Base-by-base conservation (phyloP, 371 early-diverging fungal genomes). In the Circinella umbellata region DNA sequence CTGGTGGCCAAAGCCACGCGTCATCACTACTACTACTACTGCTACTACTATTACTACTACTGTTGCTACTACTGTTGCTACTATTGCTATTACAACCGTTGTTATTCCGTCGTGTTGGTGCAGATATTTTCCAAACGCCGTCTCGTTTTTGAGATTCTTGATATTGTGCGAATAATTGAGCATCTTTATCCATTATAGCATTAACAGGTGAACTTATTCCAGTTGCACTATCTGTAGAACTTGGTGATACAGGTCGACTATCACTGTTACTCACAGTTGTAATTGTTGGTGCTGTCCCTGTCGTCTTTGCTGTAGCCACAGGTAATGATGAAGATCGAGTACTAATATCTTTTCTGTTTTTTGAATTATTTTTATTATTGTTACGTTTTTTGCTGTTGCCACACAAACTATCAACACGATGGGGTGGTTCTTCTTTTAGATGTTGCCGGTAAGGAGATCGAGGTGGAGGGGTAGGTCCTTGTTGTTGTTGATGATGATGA, bases 131-230 rank as follows among this genome's bases (percentile, higher is more conserved):
- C 47, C 54, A 27, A 35, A 51, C 6, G 15, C 51, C 51, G 15
- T 51, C 51, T 51, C 37, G 9, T 27, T 42, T 55, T 39, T 66
- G 34, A 39, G 69, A 51, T 60, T 69, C 59, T 18, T 76, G 73
- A 42, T 73, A 72, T 51, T 67, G 65, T 20, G 77, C 73, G 36
- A 73, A 71, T 36, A 65, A 37, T 17, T 76, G 77, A 18, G 73
- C 73, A 42, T 76, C 77, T 34, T 76, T 71, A 60, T 76, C 73
- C 69, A 72, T 53, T 39, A 70, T 76, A 20, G 55, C 47, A 37
- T 57, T 63, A 15, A 67, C 67, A 11, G 68, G 73, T 17, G 73
- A 69, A 4, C 39, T 63, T 8, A 66, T 42, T 11, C 34, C 27
- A 15, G 34, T 47, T 17, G 61, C 14, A 63, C 39, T 42, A 9